These are phyloP conservation scores for Fusarium torreyae DNA, from an alignment of 2,329 filamentous ascomycete genomes.

Conservation along the genomic window DNA sequence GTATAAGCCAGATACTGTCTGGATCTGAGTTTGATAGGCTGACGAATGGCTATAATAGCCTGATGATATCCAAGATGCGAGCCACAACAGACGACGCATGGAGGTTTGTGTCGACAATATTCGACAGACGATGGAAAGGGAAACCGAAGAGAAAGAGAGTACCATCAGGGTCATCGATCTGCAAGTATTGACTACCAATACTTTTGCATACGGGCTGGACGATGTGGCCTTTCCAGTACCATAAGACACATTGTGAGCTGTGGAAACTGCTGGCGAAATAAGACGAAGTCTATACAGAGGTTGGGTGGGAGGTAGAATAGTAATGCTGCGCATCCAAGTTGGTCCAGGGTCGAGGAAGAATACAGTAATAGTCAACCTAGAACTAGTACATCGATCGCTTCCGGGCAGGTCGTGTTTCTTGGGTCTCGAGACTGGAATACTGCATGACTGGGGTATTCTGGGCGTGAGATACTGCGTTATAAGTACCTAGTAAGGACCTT, in stretches of 20 bases:
- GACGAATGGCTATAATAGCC: neutral
- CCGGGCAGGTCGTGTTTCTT: neutral
- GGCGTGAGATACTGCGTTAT: slow-evolving; percentile 23
- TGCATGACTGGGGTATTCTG: neutral
- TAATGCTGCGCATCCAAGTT: neutral
- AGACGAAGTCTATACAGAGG: neutral
- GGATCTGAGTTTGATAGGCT: neutral
- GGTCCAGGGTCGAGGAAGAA: neutral
- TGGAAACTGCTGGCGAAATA: slow-evolving; percentile 2
- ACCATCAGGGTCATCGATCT: neutral
- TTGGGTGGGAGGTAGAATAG: neutral
- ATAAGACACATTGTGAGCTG: neutral
- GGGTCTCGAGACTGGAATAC: neutral
- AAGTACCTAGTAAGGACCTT: slow-evolving; percentile 18
- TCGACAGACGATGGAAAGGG: neutral
- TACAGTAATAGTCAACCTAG: neutral
- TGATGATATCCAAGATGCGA: neutral
- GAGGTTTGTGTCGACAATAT: neutral
- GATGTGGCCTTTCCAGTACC: neutral
- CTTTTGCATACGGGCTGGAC: neutral
- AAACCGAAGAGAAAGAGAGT: neutral
- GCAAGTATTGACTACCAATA: neutral
- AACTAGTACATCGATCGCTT: neutral
- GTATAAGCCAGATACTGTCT: neutral
- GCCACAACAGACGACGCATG: neutral